Base-by-base conservation (phyloP, 495 filamentous ascomycete genomes). In the Podospora didyma region DNA sequence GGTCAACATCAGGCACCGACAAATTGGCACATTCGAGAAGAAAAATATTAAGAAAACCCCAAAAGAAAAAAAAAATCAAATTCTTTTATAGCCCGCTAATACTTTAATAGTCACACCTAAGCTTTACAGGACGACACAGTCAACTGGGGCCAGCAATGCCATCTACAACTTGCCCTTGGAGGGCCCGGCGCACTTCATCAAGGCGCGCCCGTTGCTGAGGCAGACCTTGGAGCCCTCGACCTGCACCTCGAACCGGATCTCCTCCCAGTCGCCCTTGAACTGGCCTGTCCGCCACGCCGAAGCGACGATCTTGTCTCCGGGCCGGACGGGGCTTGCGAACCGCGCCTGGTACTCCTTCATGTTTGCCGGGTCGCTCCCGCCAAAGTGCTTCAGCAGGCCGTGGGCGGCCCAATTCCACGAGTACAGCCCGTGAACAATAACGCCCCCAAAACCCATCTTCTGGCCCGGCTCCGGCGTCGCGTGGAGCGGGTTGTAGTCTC, bases 401-500 rank as follows among this genome's bases (percentile, higher is more conserved):
- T 94, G 90, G n/a, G 80, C 82, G 1, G 89, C 78, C 49, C 83
- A 79, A 71, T 95, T 96, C 86, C 88, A 95, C 56, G 84, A 88
- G 71, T 82, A 95, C 24, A 96, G 75, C 24, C 91, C 91, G 72
- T 96, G 91, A 68, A 95, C 91, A 66, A 95, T 96, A 55, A 83
- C 80, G 41, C 91, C 90, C 3, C 89, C 89, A 65, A 95, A 96
- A 23, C 91, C 90, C 89, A 96, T 93, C 75, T 90, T 88, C 70
- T 80, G 73, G 44, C 90, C 89, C 0, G 92, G 89, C 69, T 87
- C 88, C 12, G 90, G 91, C 24, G 85, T 87, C 7, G 89, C 89
- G 66, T 96, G 90, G 46, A 96, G 84, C 22, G 90, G 91, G 75
- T 95, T 95, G 69, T 95, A 96, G 71, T 95, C 91, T 62, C 90